Evolutionary conservation across 192 early-diverging fungal species (phyloP).

Genomic region (Cladochytrium replicatum): DNA sequence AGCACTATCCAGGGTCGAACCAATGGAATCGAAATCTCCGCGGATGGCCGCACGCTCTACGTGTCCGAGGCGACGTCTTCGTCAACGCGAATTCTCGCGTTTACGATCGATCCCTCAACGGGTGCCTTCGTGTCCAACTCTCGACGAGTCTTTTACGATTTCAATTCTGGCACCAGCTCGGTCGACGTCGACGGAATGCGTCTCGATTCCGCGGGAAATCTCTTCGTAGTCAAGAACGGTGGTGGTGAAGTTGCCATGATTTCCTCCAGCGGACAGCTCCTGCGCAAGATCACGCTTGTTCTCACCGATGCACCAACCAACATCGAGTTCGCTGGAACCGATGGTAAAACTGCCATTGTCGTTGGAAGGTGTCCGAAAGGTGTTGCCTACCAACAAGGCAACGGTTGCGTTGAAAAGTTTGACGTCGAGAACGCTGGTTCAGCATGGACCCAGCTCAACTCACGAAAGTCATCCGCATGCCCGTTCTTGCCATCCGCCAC

Average conservation of each 20-base stretch:
- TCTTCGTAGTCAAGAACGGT: conserved; percentile 44
- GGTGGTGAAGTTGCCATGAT: conserved; percentile 38
- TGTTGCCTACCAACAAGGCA: not conserved
- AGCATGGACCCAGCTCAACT: not conserved
- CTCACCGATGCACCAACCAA: conserved; percentile 23
- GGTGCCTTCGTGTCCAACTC: not conserved
- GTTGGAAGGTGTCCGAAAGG: conserved; percentile 33
- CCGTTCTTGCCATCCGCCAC: too few species aligned
- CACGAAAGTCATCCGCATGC: too few species aligned
- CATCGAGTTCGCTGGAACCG: conserved; percentile 40
- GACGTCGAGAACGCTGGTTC: not conserved
- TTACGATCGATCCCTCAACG: conserved; percentile 18
- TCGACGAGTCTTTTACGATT: conserved; percentile 8
- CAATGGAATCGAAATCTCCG: conserved; percentile 48
- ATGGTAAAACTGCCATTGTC: conserved; percentile 32
- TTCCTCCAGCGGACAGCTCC: conserved; percentile 21
- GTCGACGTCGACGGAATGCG: conserved; percentile 50
- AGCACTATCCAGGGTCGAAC: conserved; percentile 30
- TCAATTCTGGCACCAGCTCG: conserved; percentile 12
- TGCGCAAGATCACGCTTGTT: conserved; percentile 18
- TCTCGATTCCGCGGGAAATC: conserved; percentile 36
- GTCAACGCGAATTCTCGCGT: conserved; percentile 35
- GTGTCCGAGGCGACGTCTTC: conserved; percentile 40
- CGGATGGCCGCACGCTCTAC: conserved; percentile 42
- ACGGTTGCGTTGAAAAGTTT: not conserved